Conservation (phyloP, 2,329 filamentous ascomycete genomes). For the Claviceps cyperi region DNA sequence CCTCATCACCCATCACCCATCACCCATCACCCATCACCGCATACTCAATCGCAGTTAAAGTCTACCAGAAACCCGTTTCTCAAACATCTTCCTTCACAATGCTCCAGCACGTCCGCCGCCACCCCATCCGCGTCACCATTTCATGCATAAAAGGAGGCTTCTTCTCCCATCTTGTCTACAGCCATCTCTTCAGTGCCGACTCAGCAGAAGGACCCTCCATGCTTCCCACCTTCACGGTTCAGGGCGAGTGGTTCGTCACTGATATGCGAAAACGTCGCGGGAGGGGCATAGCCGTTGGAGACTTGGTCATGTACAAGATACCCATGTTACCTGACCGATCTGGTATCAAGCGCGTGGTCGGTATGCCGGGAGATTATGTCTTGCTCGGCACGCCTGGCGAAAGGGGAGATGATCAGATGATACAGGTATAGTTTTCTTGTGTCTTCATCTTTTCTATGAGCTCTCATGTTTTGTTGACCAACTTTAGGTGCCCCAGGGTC, state of each 20-base stretch:
- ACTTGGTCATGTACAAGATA: conserved; percentile 66
- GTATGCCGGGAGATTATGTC: conserved; percentile 65
- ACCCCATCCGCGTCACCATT: conserved; percentile 23
- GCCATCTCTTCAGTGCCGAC: conserved; percentile 48
- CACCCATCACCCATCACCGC: background rate
- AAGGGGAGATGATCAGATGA: conserved; percentile 35
- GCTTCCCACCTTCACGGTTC: conserved; percentile 65
- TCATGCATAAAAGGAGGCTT: conserved; percentile 24
- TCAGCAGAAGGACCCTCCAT: conserved; percentile 64
- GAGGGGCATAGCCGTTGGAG: conserved; percentile 54
- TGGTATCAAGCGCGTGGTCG: conserved; percentile 68
- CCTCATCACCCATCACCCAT: background rate
- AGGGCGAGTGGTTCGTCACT: conserved; percentile 55
- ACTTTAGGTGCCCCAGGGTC: conserved; percentile 72
- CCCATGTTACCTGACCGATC: conserved; percentile 47
- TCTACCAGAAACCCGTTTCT: too few species aligned
- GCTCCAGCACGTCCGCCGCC: conserved; percentile 21
- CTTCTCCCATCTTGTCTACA: conserved; percentile 29
- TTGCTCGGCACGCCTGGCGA: conserved; percentile 45
- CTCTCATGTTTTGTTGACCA: background rate
- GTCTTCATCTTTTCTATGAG: background rate
- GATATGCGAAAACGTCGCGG: conserved; percentile 56
- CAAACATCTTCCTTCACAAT: background rate
- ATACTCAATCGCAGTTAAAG: too few species aligned
- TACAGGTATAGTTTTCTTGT: conserved; percentile 38